Percentiles rank a stretch among this genome's conserved stretches.
Evolutionary conservation across 2,329 filamentous ascomycete species (phyloP).

Genomic region (Hypoxylon sp.): DNA sequence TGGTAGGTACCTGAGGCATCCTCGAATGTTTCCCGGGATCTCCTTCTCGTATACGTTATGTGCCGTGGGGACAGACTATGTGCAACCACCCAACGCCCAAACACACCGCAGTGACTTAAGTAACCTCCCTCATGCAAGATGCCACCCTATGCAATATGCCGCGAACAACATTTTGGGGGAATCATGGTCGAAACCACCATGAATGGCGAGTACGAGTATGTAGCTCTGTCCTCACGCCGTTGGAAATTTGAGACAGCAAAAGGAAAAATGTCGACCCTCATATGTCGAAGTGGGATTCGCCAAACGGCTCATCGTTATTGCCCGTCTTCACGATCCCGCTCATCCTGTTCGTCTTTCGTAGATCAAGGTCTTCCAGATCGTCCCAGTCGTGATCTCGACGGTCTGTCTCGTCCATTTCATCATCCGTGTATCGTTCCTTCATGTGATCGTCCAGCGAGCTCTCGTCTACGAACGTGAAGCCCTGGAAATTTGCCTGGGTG

Average conservation of each 20-base stretch:
- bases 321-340: conserved; percentile 67
- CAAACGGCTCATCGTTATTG: conserved; percentile 67
- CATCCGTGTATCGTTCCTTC: conserved; percentile 60
- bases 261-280: conserved; percentile 49
- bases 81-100: conserved; percentile 45
- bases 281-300: conserved; percentile 66
- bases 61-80: conserved; percentile 43
- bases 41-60: conserved; percentile 44
- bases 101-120: conserved; percentile 36
- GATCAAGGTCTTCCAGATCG: conserved; percentile 63
- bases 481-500: conserved; percentile 97
- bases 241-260: conserved; percentile 18
- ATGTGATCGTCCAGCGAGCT: conserved; percentile 91
- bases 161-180: conserved; percentile 41
- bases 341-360: conserved; percentile 65
- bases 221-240: conserved; percentile 17
- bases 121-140: conserved; percentile 46
- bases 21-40: conserved; percentile 31
- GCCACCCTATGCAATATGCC: conserved; percentile 52
- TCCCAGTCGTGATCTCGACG: conserved; percentile 64
- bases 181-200: conserved; percentile 32
- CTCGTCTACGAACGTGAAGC: conserved; percentile 99
- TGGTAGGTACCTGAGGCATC: too few relatives aligned
- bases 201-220: conserved; percentile 29
- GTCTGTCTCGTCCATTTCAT: conserved; percentile 67